phyloP scores from a whole-genome alignment of 2,329 filamentous ascomycete genomes.

The Microsporum audouinii region DNA sequence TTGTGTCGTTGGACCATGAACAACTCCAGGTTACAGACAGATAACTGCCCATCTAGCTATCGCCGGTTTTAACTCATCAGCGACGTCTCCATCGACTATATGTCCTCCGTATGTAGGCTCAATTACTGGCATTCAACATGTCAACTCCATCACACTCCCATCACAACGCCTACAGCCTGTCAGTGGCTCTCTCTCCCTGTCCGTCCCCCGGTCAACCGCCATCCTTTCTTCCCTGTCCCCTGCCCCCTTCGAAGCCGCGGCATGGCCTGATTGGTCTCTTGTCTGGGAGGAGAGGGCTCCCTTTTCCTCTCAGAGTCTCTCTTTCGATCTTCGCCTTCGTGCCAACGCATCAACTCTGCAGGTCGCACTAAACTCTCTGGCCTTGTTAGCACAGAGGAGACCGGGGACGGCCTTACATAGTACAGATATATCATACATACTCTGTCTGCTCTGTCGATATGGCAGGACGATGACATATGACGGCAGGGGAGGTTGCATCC shows the following conservation, averaged over 20 bases:
- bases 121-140: neutral
- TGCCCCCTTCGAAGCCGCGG: neutral
- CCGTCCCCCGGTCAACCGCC: constrained; percentile 1
- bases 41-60: too few species aligned
- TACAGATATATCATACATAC: too few species aligned
- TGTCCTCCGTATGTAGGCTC: neutral
- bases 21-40: too few species aligned
- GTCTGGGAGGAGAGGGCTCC: neutral
- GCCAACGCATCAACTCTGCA: constrained; percentile 1
- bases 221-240: neutral
- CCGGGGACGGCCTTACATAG: too few species aligned
- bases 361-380: neutral
- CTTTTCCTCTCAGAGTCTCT: neutral
- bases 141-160: neutral
- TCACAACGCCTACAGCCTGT: neutral
- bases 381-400: too few species aligned
- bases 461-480: too few species aligned
- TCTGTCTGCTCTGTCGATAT: too few species aligned
- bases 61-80: neutral
- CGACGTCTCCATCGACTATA: neutral
- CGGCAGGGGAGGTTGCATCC: too few species aligned
- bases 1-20: too few species aligned
- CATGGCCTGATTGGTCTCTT: neutral
- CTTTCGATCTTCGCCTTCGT: neutral
- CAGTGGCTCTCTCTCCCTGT: neutral